Evolutionary conservation across 2,329 filamentous ascomycete genomes (phyloP).

Genomic region (Diaporthe batatas): DNA sequence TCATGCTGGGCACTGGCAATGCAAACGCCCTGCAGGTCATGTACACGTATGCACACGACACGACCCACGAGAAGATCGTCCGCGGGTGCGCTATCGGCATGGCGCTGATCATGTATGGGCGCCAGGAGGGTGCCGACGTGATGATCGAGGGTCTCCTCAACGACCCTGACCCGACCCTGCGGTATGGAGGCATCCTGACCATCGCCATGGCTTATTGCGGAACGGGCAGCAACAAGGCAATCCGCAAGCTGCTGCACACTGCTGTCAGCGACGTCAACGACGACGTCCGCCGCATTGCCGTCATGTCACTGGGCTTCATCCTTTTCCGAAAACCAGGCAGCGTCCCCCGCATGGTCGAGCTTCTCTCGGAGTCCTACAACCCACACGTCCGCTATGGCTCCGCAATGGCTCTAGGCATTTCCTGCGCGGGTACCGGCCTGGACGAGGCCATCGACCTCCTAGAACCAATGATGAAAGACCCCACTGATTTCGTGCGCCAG

Average conservation of each 20-base stretch:
- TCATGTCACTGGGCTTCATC: constrained; percentile 98
- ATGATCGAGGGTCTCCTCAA: constrained; percentile 93
- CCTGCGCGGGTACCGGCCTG: constrained; percentile 94
- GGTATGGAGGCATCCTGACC: constrained; percentile 99
- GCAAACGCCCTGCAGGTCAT: constrained; percentile 94
- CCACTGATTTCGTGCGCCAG: constrained; percentile 97
- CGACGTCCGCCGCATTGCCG: constrained; percentile 93
- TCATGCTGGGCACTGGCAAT: constrained; percentile 99
- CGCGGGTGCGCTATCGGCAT: constrained; percentile 95
- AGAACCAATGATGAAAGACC: constrained; percentile 99
- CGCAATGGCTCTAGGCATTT: constrained; percentile 98
- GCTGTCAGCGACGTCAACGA: constrained; percentile 99
- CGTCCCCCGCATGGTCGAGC: constrained; percentile 98
- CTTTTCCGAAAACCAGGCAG: constrained; percentile 97
- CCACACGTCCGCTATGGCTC: constrained; percentile 98
- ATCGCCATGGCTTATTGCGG: constrained; percentile 97
- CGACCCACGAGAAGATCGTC: constrained; percentile 98
- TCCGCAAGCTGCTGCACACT: constrained; percentile 93
- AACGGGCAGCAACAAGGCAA: constrained; percentile 98
- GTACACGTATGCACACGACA: constrained; percentile 98
- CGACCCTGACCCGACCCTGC: constrained; percentile 91
- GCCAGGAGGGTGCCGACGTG: constrained; percentile 94
- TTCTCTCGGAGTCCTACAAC: constrained; percentile 98
- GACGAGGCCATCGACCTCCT: constrained; percentile 97
- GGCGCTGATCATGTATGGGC: constrained; percentile 98